These are phyloP conservation scores for Cercospora beticola DNA, from an alignment of 2,329 filamentous ascomycete genomes.

Conservation along the genomic window DNA sequence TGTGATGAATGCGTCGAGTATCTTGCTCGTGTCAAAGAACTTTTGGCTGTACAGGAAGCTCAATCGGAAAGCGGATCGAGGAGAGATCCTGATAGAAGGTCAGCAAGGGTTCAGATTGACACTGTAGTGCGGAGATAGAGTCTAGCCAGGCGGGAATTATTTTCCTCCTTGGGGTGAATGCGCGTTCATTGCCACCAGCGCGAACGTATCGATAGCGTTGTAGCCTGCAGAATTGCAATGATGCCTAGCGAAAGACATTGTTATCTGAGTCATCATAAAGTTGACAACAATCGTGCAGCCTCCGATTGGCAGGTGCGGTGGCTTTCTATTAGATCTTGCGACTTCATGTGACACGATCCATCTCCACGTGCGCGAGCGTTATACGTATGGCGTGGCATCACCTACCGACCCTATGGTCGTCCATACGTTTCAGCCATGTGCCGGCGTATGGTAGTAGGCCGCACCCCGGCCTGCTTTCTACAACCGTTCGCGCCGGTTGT, in stretches of 20 bases:
- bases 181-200: neutral
- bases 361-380: neutral
- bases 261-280: neutral
- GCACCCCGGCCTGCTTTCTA: neutral
- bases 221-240: neutral
- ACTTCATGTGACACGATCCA: neutral
- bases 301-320: neutral
- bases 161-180: neutral
- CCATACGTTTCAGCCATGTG: neutral
- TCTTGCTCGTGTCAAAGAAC: neutral
- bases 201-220: neutral
- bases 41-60: slow-evolving; percentile 41
- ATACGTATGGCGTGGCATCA: neutral
- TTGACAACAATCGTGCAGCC: neutral
- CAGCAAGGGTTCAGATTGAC: slow-evolving; percentile 31
- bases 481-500: neutral
- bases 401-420: neutral
- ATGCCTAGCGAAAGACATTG: neutral
- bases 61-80: slow-evolving; percentile 46
- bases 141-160: neutral
- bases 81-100: slow-evolving; percentile 41
- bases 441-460: neutral
- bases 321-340: neutral
- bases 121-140: neutral
- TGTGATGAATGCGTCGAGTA: neutral